Percentiles rank a stretch among this genome's conserved stretches.
Evolutionary conservation across 2,329 filamentous ascomycete species (phyloP).

Genomic region (Claviceps citrina): DNA sequence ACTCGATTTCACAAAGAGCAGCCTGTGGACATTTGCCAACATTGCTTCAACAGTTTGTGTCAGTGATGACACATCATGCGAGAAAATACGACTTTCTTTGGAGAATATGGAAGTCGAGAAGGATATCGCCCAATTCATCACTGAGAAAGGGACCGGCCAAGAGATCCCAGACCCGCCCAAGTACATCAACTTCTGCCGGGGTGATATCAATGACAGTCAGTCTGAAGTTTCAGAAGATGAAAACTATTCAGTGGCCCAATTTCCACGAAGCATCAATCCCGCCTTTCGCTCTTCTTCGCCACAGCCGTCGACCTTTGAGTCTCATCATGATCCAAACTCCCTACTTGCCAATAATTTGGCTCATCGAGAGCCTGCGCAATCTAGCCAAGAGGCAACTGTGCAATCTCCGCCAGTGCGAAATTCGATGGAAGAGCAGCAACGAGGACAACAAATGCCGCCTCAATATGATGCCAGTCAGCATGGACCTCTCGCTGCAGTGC

Average conservation of each 20-base stretch:
- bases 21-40: conserved; percentile 95
- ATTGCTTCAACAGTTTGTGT: conserved; percentile 95
- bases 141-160: conserved; percentile 76
- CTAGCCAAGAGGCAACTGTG: conserved; percentile 33
- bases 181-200: conserved; percentile 97
- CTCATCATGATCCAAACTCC: conserved; percentile 75
- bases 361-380: conserved; percentile 33
- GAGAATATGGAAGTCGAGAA: conserved; percentile 96
- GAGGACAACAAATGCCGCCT: conserved; percentile 10
- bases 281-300: conserved; percentile 92
- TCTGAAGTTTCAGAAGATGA: conserved; percentile 80
- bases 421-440: conserved; percentile 10
- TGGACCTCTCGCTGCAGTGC: conserved; percentile 51
- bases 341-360: conserved; percentile 54
- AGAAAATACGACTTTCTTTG: conserved; percentile 83
- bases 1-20: conserved; percentile 93
- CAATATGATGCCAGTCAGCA: conserved; percentile 36
- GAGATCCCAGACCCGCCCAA: conserved; percentile 95
- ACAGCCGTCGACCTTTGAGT: conserved; percentile 82
- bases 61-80: conserved; percentile 89
- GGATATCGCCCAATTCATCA: conserved; percentile 82
- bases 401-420: conserved; percentile 11
- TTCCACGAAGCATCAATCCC: conserved; percentile 87
- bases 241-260: conserved; percentile 86
- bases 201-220: conserved; percentile 63